Conservation (phyloP, 129 eudicot genomes). For the Chrysanthemum seticuspe region DNA sequence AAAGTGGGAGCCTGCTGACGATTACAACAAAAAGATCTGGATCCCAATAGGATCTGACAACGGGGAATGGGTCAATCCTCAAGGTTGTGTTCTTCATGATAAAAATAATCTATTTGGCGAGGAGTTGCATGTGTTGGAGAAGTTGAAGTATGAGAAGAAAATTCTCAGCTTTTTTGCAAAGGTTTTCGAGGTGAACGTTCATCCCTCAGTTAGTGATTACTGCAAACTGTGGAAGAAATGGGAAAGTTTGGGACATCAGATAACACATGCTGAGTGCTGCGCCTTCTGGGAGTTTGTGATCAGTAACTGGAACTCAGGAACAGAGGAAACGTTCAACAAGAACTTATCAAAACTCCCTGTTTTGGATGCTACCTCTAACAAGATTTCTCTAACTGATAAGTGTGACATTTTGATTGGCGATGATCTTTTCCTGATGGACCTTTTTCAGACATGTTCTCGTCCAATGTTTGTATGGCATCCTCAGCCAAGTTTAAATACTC, state of each 20-base stretch:
- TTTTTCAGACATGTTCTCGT: slow-evolving; percentile 29
- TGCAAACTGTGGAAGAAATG: slow-evolving; percentile 54
- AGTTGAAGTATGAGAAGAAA: slow-evolving; percentile 33
- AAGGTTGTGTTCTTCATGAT: slow-evolving; percentile 51
- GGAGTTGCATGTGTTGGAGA: slow-evolving; percentile 39
- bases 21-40: slow-evolving; percentile 36
- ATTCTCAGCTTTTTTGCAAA: slow-evolving; percentile 35
- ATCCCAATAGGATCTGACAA: slow-evolving; percentile 36
- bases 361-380: slow-evolving; percentile 27
- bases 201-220: slow-evolving; percentile 47
- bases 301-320: slow-evolving; percentile 26
- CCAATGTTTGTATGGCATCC: slow-evolving; percentile 56
- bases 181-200: slow-evolving; percentile 29
- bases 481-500: slow-evolving; percentile 21
- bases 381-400: slow-evolving; percentile 31
- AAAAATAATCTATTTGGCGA: slow-evolving; percentile 31
- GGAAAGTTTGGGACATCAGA: slow-evolving; percentile 35
- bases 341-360: slow-evolving; percentile 44
- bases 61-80: slow-evolving; percentile 45
- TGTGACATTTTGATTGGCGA: slow-evolving; percentile 44
- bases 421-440: slow-evolving; percentile 50
- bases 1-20: slow-evolving; percentile 28
- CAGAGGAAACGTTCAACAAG: slow-evolving; percentile 24
- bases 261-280: slow-evolving; percentile 35
- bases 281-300: slow-evolving; percentile 52